These are phyloP conservation scores for Nitzschia putrida DNA, from an alignment of 108 stramenopile species.

Conservation along the genomic window DNA sequence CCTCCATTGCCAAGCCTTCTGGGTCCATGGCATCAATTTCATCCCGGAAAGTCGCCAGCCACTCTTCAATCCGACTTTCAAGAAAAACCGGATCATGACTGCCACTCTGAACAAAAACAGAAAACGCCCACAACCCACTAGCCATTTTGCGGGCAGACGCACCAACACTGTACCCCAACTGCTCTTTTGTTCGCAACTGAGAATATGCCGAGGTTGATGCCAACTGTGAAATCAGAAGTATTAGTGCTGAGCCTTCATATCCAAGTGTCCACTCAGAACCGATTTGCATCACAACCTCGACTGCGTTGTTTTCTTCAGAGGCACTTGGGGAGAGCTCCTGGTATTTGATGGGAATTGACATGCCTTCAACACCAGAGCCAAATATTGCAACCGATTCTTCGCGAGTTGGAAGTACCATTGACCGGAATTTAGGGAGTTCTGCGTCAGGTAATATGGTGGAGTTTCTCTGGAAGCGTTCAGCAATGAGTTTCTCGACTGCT, in stretches of 20 bases:
- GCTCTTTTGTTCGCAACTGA: constrained; percentile 83
- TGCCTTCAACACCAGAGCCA: constrained; percentile 38
- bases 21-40: constrained; percentile 79
- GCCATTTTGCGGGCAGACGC: constrained; percentile 71
- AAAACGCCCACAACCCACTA: constrained; percentile 71
- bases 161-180: constrained; percentile 86
- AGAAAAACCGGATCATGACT: constrained; percentile 56
- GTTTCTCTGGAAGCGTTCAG: constrained; percentile 48
- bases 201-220: constrained; percentile 87
- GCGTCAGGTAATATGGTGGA: constrained; percentile 54
- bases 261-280: constrained; percentile 67
- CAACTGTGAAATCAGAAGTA: constrained; percentile 76
- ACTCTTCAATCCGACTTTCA: constrained; percentile 74
- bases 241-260: constrained; percentile 72
- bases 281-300: constrained; percentile 76
- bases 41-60: constrained; percentile 71
- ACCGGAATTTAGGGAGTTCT: constrained; percentile 72
- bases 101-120: constrained; percentile 73
- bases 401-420: constrained; percentile 70
- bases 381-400: constrained; percentile 77
- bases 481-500: constrained; percentile 58
- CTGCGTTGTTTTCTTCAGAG: constrained; percentile 81
- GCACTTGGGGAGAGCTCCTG: constrained; percentile 70
- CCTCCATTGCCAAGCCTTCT: constrained; percentile 70
- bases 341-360: constrained; percentile 59